phyloP scores from a whole-genome alignment of 805 yeast species.

The Teunomyces pallodes region DNA sequence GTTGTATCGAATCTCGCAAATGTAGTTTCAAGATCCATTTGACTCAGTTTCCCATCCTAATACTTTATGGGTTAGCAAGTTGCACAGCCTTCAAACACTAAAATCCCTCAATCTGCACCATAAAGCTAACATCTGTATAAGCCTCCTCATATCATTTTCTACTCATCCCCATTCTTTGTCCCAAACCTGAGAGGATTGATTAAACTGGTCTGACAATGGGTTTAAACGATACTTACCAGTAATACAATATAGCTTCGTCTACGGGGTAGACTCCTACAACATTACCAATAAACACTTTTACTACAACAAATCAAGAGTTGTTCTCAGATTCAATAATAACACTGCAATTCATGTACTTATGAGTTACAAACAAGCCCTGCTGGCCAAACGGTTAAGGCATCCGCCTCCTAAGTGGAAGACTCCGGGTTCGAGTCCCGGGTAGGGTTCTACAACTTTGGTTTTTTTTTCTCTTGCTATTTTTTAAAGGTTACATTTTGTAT shows the following conservation, averaged over 20 bases:
- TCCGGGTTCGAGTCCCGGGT: slow-evolving; percentile 41
- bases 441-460: slow-evolving; percentile 18
- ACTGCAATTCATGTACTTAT: background rate
- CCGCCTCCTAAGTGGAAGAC: slow-evolving; percentile 43
- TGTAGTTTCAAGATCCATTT: background rate
- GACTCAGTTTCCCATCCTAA: background rate
- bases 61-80: background rate
- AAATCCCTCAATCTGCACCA: too few relatives aligned
- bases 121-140: too few relatives aligned
- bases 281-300: too few relatives aligned
- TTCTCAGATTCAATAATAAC: background rate
- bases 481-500: background rate
- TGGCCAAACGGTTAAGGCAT: slow-evolving; percentile 56
- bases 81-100: background rate
- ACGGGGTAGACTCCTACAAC: too few relatives aligned
- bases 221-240: too few relatives aligned
- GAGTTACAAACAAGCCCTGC: slow-evolving; percentile 33
- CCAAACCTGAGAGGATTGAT: too few relatives aligned
- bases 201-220: too few relatives aligned
- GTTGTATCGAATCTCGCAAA: background rate
- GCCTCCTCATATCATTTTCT: too few relatives aligned
- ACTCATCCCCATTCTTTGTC: too few relatives aligned
- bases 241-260: too few relatives aligned
- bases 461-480: slow-evolving; percentile 4
- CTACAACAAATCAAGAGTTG: too few relatives aligned